Percentiles rank a stretch among this genome's conserved stretches.
Conservation (phyloP, 805 yeast species). For the Yarrowia sp. region DNA sequence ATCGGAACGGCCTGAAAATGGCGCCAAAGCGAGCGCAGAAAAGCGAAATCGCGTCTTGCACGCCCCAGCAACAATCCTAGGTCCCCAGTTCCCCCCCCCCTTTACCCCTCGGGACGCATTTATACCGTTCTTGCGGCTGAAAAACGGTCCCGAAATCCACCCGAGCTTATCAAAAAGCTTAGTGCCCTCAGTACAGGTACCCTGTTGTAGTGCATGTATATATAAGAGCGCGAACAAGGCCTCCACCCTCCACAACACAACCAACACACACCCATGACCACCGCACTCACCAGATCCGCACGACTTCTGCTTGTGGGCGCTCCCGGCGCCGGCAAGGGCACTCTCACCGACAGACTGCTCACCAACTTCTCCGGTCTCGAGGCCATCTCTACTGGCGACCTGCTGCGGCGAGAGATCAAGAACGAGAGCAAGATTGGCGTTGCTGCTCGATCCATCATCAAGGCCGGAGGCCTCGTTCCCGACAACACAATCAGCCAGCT, state of each 20-base stretch:
- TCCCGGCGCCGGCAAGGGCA: conserved; percentile 95
- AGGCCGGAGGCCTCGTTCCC: conserved; percentile 68
- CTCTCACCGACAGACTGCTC: conserved; percentile 68
- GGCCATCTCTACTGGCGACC: conserved; percentile 80
- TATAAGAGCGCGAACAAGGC: neutral
- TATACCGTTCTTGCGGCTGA: conserved; percentile 20
- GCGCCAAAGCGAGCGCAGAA: neutral
- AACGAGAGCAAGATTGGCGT: conserved; percentile 50
- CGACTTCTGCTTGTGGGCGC: conserved; percentile 80
- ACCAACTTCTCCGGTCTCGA: conserved; percentile 52
- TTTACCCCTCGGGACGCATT: no score
- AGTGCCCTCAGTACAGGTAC: conserved; percentile 1
- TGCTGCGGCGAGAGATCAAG: conserved; percentile 66
- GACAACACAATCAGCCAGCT: conserved; percentile 64
- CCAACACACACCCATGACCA: neutral
- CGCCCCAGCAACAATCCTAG: neutral
- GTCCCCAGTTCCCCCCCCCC: neutral
- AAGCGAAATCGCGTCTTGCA: neutral
- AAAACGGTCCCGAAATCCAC: conserved; percentile 19
- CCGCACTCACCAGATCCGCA: conserved; percentile 30
- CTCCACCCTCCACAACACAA: neutral
- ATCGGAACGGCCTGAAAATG: neutral
- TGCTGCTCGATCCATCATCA: conserved; percentile 55
- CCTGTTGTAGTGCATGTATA: neutral
- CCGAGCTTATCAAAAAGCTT: conserved; percentile 21